A percentile compares a stretch with the other conserved stretches of the same genome.
phyloP scores from a whole-genome alignment of 148 eudicot genomes.

The Arbutus unedo region DNA sequence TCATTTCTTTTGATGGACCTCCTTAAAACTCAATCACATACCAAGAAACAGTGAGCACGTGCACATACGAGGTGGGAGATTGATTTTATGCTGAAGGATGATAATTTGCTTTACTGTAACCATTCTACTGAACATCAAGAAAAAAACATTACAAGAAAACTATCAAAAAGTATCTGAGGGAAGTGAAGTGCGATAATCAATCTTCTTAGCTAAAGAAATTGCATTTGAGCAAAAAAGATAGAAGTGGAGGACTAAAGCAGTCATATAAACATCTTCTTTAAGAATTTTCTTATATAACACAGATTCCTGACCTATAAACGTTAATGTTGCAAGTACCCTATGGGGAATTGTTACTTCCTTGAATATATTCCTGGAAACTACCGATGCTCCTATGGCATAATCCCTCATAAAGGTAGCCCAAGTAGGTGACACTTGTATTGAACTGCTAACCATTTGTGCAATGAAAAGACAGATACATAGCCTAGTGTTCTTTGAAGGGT shows the following conservation, averaged over 20 bases:
- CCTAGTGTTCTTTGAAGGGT: background rate
- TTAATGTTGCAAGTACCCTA: background rate
- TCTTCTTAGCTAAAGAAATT: background rate
- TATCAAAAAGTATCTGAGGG: background rate
- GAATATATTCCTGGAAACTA: too few species aligned
- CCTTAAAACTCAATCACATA: background rate
- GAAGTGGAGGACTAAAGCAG: background rate
- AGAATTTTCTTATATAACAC: background rate
- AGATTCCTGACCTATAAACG: background rate
- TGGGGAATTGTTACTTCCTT: background rate
- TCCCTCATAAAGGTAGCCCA: background rate
- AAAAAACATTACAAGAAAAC: background rate
- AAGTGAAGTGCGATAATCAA: background rate
- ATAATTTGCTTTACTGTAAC: background rate
- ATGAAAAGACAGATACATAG: background rate
- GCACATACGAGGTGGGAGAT: background rate
- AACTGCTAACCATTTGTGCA: slow-evolving; percentile 4
- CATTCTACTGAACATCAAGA: background rate
- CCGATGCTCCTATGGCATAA: background rate
- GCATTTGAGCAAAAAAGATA: background rate
- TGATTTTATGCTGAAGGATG: background rate
- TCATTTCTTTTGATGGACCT: background rate
- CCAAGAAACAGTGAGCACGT: background rate
- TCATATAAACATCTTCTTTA: background rate
- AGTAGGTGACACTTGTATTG: background rate